Base-by-base conservation (phyloP, 345 rosid species). In the Nephelium lappaceum region DNA sequence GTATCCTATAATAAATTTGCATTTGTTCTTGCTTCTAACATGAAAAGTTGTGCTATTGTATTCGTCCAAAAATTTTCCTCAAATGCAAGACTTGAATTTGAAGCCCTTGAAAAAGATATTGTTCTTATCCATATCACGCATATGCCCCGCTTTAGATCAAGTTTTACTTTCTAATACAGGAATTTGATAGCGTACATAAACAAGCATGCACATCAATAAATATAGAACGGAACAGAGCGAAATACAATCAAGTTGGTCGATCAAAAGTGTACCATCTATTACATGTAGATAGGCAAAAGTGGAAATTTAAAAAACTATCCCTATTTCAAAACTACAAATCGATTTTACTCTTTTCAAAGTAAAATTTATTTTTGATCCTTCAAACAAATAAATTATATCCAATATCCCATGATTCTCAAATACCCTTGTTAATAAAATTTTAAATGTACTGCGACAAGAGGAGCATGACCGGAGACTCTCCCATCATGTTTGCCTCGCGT, bases 51-150 rank as follows among this genome's bases (percentile, higher is more conserved):
- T 23, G 15, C 38, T 15, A 0, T 39, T 72, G 55, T 72, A 19
- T 49, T 63, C 16, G 77, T 31, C 36, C 36, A 31, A 2, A 42
- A 62, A 61, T 51, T 14, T 70, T 18, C 60, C 45, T 4, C 36
- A 47, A 10, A 31, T 31, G 0, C 36, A 31, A 2, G 36, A 31
- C 36, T 58, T 15, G 57, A 61, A 31, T 4, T 58, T 15, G 57
- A 61, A 61, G 66, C 51, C 38, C 75, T 39, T 36, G 85, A 77
- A 74, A 84, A 80, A 23, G 83, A 85, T 78, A 36, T 43, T 23
- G 31, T 70, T 74, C 78, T 81, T 70, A 79, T 84, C 80, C 8
- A 38, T 18, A 49, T 18, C 18, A 1, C 5, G 18, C 36, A 9
- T 15, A 45, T 15, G 16, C 3, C 16, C 27, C 55, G 36, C 36